Evolutionary conservation across 371 early-diverging fungal species (phyloP), one percentile per base, ranked within the genome.

Genomic region (Mucor indicus): DNA sequence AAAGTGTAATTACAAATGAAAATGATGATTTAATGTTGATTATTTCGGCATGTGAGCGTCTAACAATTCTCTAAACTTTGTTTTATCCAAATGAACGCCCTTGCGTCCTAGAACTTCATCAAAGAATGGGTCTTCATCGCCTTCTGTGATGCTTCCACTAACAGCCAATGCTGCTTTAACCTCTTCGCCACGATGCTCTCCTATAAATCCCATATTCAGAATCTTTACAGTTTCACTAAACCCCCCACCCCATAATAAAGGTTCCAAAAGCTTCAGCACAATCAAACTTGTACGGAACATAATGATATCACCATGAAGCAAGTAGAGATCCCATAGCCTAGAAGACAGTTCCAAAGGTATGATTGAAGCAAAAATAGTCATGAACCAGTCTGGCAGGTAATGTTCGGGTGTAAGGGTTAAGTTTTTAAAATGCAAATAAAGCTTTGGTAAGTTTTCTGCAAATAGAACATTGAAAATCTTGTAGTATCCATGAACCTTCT

Each of bases 401-500:
- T 76, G 68, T 13, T 76, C 72, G 1, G 77, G 77, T 25, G 73
- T 72, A n/a, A 76, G 47, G 0, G 70, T 55, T 20, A 76, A 30
- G 38, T 72, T 72, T 40, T 72, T 72, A 48, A 76, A 76, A 43
- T 76, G 77, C 6, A 76, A 52, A 20, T 72, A 76, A 0, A 76
- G 59, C 32, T 76, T 76, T 17, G 72, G 72, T 11, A 76, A 36
- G 36, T 76, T 69, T 38, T 76, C 77, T 20, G 77, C 77, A 55
- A 76, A 76, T 0, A 70, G 51, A 11, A 76, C 67, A 41, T 76
- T 76, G 38, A 76, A 76, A 1, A 76, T 62, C 21, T 76, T 76
- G 56, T 68, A 72, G 22, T 68, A 72, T 2, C 73, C 71, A 15
- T 70, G 64, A 12, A 76, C 66, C 8, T 53, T 65, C 29, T 56